Percentiles rank a stretch among this genome's conserved stretches.
These are phyloP conservation scores for Psilocybe azurescens DNA, from an alignment of 768 basidiomycete genomes.

Conservation along the genomic window DNA sequence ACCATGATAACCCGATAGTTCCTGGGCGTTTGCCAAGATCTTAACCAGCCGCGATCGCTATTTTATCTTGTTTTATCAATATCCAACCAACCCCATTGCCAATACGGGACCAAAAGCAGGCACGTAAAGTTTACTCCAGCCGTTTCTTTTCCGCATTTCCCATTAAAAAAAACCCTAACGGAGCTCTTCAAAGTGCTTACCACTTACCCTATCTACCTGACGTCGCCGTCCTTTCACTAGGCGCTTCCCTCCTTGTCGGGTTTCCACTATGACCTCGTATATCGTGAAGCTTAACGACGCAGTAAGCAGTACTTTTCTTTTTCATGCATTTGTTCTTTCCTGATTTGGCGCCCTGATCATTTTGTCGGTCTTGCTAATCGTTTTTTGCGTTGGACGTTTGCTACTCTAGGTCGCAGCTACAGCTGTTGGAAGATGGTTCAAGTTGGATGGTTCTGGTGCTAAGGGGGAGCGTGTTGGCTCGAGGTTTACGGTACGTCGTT, in stretches of 20 bases:
- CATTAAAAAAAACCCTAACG: background rate
- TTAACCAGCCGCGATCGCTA: background rate
- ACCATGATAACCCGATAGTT: background rate
- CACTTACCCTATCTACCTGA: background rate
- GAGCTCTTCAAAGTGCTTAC: too few species aligned
- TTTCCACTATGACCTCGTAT: conserved; percentile 19
- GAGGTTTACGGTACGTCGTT: conserved; percentile 55
- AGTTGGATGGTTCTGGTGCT: conserved; percentile 74
- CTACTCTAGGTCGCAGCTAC: conserved; percentile 47
- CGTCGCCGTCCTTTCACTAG: background rate
- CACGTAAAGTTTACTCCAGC: background rate
- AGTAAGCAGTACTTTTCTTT: conserved; percentile 24
- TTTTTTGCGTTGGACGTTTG: conserved; percentile 1
- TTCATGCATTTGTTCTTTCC: conserved; percentile 2
- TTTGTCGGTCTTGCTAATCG: background rate
- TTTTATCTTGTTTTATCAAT: too few species aligned
- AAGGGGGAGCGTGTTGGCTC: conserved; percentile 66
- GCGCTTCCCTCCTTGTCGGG: background rate
- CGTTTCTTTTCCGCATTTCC: background rate
- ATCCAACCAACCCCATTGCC: too few species aligned
- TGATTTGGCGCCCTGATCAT: conserved; percentile 6
- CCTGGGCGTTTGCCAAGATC: conserved; percentile 1
- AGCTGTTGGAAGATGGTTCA: conserved; percentile 69
- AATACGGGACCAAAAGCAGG: background rate
- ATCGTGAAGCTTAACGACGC: conserved; percentile 27